Evolutionary conservation across 75 land plant genomes (phyloP), one percentile per base, ranked within the genome.

Genomic region (Cupressus sempervirens): DNA sequence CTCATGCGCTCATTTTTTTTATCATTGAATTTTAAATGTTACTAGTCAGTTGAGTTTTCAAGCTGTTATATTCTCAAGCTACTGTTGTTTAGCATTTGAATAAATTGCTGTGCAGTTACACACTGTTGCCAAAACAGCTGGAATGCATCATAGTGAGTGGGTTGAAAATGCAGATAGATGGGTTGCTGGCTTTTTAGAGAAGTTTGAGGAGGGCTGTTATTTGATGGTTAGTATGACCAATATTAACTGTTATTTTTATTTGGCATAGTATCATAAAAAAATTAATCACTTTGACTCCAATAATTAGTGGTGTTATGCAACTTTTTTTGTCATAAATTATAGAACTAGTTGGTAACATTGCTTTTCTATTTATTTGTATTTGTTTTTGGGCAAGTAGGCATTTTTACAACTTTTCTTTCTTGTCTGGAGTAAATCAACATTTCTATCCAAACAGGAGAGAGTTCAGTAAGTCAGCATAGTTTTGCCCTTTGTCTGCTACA

Each of bases 191-290:
- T 97, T 97, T 83, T 93, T 97, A 48, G 99, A 97, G 86, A 97
- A 93, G 91, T 97, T 97, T 87, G 99, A 97, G 88, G 98, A 96
- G 88, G 94, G 98, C 62, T 97, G 96, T 86, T 96, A 97, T 87
- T 76, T 88, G 72, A 96, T 97, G 99, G 99, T 97, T 54, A 87
- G 86, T 29, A 48, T 38, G 52, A 2, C 35, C n/a, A 72, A 30
- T 32, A 30, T 72, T n/a, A 68, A 65, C n/a, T 68, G 12, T 4
- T 68, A 23, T n/a, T 29, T 68, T 68, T 68, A 26, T 67, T 26
- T 23, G 29, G 72, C 29, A 67, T 67, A 8, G 30, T 67, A 67
- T 29, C 29, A 5, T 67, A 26, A 67, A 74, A 67, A 23, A 1
- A 26, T 67, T 67, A 67, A 16, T 54, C 58, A 68, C 40, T 15